phyloP scores from a whole-genome alignment of 1,284 basidiomycete genomes.

The Apiotrichum sp. region DNA sequence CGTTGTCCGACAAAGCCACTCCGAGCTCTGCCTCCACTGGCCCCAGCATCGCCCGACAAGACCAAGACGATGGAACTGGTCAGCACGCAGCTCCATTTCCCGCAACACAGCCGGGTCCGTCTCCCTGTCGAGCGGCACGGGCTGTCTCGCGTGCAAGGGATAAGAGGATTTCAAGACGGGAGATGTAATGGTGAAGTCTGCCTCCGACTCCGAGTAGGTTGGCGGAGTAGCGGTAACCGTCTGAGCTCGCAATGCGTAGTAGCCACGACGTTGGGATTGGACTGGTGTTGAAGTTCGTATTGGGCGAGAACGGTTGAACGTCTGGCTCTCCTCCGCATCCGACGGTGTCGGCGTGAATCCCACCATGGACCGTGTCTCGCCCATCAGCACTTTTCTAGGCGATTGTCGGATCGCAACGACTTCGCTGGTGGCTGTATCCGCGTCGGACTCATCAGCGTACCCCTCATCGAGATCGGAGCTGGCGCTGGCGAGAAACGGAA shows the following conservation, averaged over 20 bases:
- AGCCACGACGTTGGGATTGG: conserved; percentile 2
- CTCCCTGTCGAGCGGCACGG: neutral
- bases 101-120: conserved; percentile 2
- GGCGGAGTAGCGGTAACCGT: conserved; percentile 1
- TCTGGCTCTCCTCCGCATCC: conserved; percentile 2
- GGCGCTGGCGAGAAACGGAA: conserved; percentile 40
- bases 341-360: conserved; percentile 11
- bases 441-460: conserved; percentile 16
- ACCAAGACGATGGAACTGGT: conserved; percentile 35
- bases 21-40: conserved; percentile 33
- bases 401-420: conserved; percentile 3
- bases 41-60: conserved; percentile 41
- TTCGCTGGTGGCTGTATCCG: conserved; percentile 2
- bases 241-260: neutral
- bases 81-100: conserved; percentile 34
- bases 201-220: conserved; percentile 8
- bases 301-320: neutral
- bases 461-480: conserved; percentile 43
- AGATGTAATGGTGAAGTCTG: conserved; percentile 4
- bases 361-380: conserved; percentile 8
- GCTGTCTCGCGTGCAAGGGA: neutral
- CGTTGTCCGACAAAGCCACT: conserved; percentile 38
- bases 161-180: neutral
- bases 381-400: conserved; percentile 7
- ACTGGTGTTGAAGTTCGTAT: conserved; percentile 14